phyloP scores from a whole-genome alignment of 768 basidiomycete species.

The Macrolepiota dolichaula region DNA sequence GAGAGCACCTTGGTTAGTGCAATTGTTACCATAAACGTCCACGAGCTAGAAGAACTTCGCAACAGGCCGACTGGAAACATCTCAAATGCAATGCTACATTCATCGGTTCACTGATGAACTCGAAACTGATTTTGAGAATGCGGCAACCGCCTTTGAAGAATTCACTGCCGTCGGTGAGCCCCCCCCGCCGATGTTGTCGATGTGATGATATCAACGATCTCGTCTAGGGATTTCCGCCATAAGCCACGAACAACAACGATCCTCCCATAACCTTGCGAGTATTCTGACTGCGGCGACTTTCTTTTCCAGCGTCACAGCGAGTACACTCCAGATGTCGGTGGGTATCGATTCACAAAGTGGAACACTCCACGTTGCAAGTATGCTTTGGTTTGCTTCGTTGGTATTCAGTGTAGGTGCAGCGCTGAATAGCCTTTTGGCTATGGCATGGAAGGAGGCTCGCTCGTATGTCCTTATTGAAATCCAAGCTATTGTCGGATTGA shows the following conservation, averaged over 20 bases:
- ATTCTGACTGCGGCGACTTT: slow-evolving; percentile 23
- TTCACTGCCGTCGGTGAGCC: slow-evolving; percentile 3
- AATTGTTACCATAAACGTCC: background rate
- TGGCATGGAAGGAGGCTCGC: slow-evolving; percentile 21
- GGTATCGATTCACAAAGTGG: background rate
- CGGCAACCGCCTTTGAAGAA: background rate
- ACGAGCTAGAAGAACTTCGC: background rate
- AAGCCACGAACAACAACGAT: background rate
- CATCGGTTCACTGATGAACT: slow-evolving; percentile 5
- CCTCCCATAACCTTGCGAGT: slow-evolving; percentile 4
- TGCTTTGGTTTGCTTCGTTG: slow-evolving; percentile 22
- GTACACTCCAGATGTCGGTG: slow-evolving; percentile 17
- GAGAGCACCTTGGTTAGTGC: background rate
- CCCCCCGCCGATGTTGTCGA: background rate
- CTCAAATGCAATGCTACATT: slow-evolving; percentile 1
- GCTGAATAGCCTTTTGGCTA: slow-evolving; percentile 21
- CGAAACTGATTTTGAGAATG: background rate
- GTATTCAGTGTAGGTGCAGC: slow-evolving; percentile 23
- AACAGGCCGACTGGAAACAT: slow-evolving; percentile 2
- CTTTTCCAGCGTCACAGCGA: slow-evolving; percentile 28
- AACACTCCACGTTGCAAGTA: slow-evolving; percentile 15
- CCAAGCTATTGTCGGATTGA: background rate
- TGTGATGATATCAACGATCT: background rate
- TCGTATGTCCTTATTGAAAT: slow-evolving; percentile 16
- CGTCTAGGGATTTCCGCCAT: slow-evolving; percentile 1